Base-by-base conservation (phyloP, 208 protist species). In the Angomonas deanei region DNA sequence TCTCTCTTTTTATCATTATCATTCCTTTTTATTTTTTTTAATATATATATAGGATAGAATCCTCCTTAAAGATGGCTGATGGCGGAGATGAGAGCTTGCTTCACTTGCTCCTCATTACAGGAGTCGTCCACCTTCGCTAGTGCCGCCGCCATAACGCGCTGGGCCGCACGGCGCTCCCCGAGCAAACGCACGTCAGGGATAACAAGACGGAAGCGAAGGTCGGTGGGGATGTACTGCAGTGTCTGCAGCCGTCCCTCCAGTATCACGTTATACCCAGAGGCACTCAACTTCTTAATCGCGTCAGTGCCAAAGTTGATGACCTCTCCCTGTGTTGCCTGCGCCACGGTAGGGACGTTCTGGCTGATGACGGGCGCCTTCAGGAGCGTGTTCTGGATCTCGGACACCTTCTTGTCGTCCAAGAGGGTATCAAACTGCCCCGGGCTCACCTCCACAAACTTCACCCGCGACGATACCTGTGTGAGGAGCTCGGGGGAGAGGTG, bases 301-400 rank as follows among this genome's bases (percentile, higher is more conserved):
- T 8, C 59, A 1, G 70, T 73, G 30, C 61, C 87, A 68, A 97
- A 97, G 59, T 78, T 78, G 60, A 97, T 90, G 17, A 97, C 92
- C 59, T 97, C 88, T 26, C 92, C 92, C 64, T 97, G 92, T n/a
- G 83, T 97, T 59, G 92, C 76, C 72, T 94, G 64, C 47, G 92
- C 92, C 48, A 97, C 89, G 24, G 85, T 92, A 0, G 92, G 92
- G 34, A 97, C 88, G 30, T 79, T 80, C 17, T 65, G 38, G 54
- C 76, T 84, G 38, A 97, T 86, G 38, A 82, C 62, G 10, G 88
- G 84, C 19, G 80, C 84, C 69, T 96, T 97, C 10, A 97, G 78
- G 24, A 78, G 5, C 23, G 92, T 97, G 73, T 97, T 97, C 61
- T 94, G 81, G 34, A 97, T 86, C 19, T 95, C 86, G 32, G 31